Percentiles rank a stretch among this genome's conserved stretches.
Evolutionary conservation across 2,329 filamentous ascomycete species (phyloP).

Genomic region (Exophiala mesophila): DNA sequence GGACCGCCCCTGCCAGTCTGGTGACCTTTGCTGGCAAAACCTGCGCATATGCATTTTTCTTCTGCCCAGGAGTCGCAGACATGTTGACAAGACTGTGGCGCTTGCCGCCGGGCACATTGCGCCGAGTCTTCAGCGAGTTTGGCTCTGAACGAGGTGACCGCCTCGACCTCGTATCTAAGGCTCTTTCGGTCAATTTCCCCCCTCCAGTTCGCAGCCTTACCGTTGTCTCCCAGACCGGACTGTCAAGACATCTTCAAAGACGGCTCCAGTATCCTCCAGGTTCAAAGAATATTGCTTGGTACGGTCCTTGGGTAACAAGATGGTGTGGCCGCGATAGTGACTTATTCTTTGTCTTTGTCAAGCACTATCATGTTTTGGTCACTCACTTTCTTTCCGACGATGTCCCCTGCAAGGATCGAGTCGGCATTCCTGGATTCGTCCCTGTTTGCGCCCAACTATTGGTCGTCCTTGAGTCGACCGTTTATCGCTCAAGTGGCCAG

Average conservation of each 20-base stretch:
- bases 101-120: constrained; percentile 62
- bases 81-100: constrained; percentile 78
- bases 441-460: constrained; percentile 79
- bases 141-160: constrained; percentile 50
- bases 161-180: constrained; percentile 52
- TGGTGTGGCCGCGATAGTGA: constrained; percentile 88
- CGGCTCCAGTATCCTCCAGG: constrained; percentile 63
- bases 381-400: constrained; percentile 64
- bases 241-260: constrained; percentile 57
- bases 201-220: constrained; percentile 57
- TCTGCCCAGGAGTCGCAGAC: constrained; percentile 79
- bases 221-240: constrained; percentile 58
- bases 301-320: constrained; percentile 74
- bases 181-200: constrained; percentile 67
- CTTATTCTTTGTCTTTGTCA: constrained; percentile 85
- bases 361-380: constrained; percentile 75
- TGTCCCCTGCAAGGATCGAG: constrained; percentile 50
- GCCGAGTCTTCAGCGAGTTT: constrained; percentile 66
- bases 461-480: constrained; percentile 71
- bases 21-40: constrained; percentile 87
- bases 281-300: constrained; percentile 72
- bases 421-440: constrained; percentile 70
- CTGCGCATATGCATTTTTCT: constrained; percentile 89
- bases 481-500: constrained; percentile 57
- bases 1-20: constrained; percentile 64